phyloP scores from a whole-genome alignment of 345 rosid genomes.

The Zanthoxylum bungeanum region DNA sequence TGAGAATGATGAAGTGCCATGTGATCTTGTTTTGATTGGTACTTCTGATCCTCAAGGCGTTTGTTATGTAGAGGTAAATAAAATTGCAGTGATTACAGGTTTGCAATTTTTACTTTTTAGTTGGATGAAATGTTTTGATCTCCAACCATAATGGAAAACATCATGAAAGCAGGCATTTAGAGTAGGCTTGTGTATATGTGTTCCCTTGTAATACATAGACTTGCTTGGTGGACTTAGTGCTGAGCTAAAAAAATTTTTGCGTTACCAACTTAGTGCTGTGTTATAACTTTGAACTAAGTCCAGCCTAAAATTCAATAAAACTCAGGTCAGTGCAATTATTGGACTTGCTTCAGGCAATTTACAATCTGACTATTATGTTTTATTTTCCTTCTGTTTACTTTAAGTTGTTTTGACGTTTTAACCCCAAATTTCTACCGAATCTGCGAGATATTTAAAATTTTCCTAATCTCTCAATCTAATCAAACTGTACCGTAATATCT shows the following conservation, averaged over 20 bases:
- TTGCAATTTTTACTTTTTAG: background rate
- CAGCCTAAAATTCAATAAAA: background rate
- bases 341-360: background rate
- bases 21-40: slow-evolving; percentile 95
- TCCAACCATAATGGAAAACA: background rate
- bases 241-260: background rate
- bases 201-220: background rate
- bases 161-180: background rate
- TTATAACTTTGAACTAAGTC: background rate
- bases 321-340: background rate
- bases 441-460: background rate
- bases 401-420: background rate
- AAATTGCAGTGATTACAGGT: background rate
- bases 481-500: background rate
- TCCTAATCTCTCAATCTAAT: background rate
- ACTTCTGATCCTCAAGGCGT: slow-evolving; percentile 92
- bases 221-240: background rate
- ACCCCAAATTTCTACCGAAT: background rate
- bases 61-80: slow-evolving; percentile 82
- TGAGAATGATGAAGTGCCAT: slow-evolving; percentile 98
- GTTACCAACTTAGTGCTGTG: background rate
- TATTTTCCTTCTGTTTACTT: background rate
- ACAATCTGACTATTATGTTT: background rate
- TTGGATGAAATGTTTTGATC: background rate
- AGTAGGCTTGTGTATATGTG: background rate